phyloP scores from a whole-genome alignment of 2,329 filamentous ascomycete species.

The Thelonectria rubi region DNA sequence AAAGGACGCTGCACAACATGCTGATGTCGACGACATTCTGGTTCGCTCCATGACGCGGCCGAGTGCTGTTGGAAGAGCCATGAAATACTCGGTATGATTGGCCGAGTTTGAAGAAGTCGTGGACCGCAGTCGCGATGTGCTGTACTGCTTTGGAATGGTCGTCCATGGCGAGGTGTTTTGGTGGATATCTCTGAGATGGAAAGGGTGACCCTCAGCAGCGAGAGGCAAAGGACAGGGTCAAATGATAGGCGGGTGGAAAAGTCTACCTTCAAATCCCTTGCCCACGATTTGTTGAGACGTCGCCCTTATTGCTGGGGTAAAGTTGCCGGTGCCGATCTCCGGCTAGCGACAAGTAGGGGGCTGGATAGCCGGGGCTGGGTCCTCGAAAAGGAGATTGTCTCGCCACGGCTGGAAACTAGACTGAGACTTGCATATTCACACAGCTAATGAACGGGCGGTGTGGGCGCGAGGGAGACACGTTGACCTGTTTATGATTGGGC shows the following conservation, averaged over 20 bases:
- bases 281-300: background rate
- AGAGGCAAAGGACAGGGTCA: too few relatives aligned
- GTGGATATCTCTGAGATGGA: background rate
- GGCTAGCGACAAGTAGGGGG: constrained; percentile 9
- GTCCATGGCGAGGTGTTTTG: constrained; percentile 49
- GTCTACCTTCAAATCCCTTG: background rate
- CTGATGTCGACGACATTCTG: constrained; percentile 36
- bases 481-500: background rate
- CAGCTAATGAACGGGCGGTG: background rate
- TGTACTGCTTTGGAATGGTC: constrained; percentile 54
- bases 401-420: background rate
- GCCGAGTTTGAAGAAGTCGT: constrained; percentile 53
- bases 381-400: background rate
- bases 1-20: constrained; percentile 28
- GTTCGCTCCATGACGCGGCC: constrained; percentile 50
- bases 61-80: constrained; percentile 78
- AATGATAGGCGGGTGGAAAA: background rate
- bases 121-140: constrained; percentile 54
- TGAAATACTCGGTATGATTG: constrained; percentile 75
- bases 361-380: background rate
- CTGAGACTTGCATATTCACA: background rate
- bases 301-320: background rate
- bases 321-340: background rate
- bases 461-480: background rate
- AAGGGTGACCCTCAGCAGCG: background rate